Percentiles rank a stretch among this genome's conserved stretches.
These are phyloP conservation scores for Cystoderma amianthinum DNA, from an alignment of 768 basidiomycete genomes.

Conservation along the genomic window DNA sequence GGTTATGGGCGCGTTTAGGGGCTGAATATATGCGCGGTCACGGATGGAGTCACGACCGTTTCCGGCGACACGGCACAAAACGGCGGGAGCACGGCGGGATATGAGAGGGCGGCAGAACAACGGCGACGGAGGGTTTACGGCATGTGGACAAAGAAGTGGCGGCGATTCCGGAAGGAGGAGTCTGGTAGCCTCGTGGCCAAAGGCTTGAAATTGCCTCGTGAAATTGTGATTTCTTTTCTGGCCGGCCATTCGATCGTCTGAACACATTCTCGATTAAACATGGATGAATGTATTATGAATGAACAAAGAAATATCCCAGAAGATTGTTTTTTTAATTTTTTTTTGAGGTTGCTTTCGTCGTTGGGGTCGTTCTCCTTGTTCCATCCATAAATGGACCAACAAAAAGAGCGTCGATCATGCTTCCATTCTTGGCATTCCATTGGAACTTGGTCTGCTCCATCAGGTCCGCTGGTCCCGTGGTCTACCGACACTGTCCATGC, in stretches of 20 bases:
- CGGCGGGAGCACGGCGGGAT: not conserved
- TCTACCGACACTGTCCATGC: conserved; percentile 33
- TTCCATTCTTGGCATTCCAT: conserved; percentile 8
- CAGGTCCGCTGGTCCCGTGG: conserved; percentile 3
- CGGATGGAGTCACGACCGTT: not conserved
- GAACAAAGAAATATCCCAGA: too few species aligned
- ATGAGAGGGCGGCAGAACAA: not conserved
- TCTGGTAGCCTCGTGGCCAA: too few species aligned
- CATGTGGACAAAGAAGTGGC: not conserved
- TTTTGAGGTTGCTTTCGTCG: too few species aligned
- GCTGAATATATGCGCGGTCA: not conserved
- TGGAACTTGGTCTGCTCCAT: conserved; percentile 5
- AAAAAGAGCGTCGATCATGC: conserved; percentile 1
- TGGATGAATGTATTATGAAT: not conserved
- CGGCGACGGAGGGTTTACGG: not conserved
- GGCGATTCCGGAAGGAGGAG: not conserved
- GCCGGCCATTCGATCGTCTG: not conserved
- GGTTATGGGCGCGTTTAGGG: conserved; percentile 6
- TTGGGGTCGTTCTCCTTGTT: not conserved
- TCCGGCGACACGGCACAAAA: not conserved
- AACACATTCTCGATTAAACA: not conserved
- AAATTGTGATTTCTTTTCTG: too few species aligned
- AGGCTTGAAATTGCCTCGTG: not conserved
- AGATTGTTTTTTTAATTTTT: too few species aligned
- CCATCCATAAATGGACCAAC: not conserved